Conservation (phyloP, 805 yeast genomes). For the Metschnikowia proteae region DNA sequence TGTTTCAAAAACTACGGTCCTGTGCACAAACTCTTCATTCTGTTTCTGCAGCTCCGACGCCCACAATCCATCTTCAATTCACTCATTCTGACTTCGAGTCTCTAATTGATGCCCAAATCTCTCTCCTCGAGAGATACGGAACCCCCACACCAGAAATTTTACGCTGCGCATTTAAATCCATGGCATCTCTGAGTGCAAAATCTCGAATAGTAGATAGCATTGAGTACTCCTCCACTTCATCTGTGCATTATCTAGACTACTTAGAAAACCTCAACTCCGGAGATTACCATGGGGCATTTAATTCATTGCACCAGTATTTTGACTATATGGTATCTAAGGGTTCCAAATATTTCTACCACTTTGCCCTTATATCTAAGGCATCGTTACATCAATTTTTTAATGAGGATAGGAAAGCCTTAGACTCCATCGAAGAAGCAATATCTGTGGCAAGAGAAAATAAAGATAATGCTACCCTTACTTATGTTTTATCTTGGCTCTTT, state of each 20-base stretch:
- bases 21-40: neutral
- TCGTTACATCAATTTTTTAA: constrained; percentile 67
- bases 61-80: constrained; percentile 23
- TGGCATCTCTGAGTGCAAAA: constrained; percentile 42
- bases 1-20: neutral
- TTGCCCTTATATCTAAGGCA: constrained; percentile 70
- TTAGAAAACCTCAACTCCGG: constrained; percentile 54
- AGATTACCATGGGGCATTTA: constrained; percentile 58
- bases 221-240: constrained; percentile 1
- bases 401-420: constrained; percentile 62
- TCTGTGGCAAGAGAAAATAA: constrained; percentile 82
- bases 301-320: constrained; percentile 55
- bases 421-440: constrained; percentile 83
- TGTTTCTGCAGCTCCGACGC: neutral
- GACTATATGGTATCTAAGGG: constrained; percentile 72
- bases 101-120: constrained; percentile 51
- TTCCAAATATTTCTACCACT: constrained; percentile 65
- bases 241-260: constrained; percentile 54
- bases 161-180: constrained; percentile 36
- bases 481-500: constrained; percentile 69
- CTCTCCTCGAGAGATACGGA: constrained; percentile 38
- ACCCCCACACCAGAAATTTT: constrained; percentile 35
- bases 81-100: constrained; percentile 22
- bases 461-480: constrained; percentile 68
- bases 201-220: neutral